Conservation (phyloP, 2,329 filamentous ascomycete species). For the Aspergillus chevalieri region DNA sequence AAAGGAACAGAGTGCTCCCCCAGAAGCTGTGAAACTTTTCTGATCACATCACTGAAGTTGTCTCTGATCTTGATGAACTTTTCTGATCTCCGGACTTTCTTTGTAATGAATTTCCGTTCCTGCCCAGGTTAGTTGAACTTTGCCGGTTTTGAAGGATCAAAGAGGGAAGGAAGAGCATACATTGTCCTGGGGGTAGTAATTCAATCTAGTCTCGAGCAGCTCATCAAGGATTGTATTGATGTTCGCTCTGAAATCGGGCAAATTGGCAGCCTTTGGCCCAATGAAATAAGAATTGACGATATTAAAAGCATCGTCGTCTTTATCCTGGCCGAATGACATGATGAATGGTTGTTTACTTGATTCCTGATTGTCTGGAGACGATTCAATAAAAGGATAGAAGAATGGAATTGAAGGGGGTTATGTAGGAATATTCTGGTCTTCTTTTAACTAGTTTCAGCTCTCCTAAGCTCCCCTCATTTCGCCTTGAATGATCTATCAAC, state of each 20-base stretch:
- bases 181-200: conserved; percentile 1
- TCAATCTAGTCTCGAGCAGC: conserved; percentile 24
- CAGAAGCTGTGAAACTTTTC: conserved; percentile 33
- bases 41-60: conserved; percentile 32
- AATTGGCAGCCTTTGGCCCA: conserved; percentile 34
- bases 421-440: neutral
- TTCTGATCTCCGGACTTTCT: neutral
- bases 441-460: neutral
- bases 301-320: neutral
- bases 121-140: neutral
- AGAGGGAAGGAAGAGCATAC: neutral
- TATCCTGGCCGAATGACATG: neutral
- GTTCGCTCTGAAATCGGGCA: conserved; percentile 35
- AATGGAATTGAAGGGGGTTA: neutral
- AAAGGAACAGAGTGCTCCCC: conserved; percentile 42
- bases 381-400: neutral
- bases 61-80: conserved; percentile 19
- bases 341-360: neutral
- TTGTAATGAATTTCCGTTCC: conserved; percentile 4
- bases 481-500: neutral
- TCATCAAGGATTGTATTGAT: conserved; percentile 37
- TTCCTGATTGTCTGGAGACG: neutral
- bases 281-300: conserved; percentile 40
- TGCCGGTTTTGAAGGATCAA: neutral
- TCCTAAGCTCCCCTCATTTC: neutral